Evolutionary conservation across 1,139 yeast species (phyloP), one percentile per base, ranked within the genome.

Genomic region (Yamadazyma dendronema): DNA sequence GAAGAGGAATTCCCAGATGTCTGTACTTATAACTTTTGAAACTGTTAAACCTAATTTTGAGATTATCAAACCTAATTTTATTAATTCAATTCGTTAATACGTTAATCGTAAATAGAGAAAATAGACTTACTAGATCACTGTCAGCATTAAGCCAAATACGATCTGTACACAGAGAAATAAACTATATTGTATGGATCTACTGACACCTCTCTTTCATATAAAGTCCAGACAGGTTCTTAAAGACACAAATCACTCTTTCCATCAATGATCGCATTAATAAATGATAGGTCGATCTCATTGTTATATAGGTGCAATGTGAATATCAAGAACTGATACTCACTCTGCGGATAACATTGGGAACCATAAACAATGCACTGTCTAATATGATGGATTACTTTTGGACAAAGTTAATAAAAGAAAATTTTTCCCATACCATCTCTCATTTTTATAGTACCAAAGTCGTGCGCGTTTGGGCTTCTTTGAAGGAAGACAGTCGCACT

Each of bases 181-280:
- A n/a, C n/a, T n/a, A n/a, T n/a, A n/a, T n/a, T 70, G 59, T 71
- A 37, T 62, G 75, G 56, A 66, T 58, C 75, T 55, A 52, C 76
- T 71, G 77, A 71, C 77, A 71, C 77, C 75, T 70, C 75, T 70
- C 76, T 70, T 65, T 71, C 77, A 71, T 53, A 19, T 26, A 46
- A 45, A 43, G 7, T 70, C 76, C 77, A 71, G 75, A 71, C 75
- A 70, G 64, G 77, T 70, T 71, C 76, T 71, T 67, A 61, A 57
- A 62, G 69, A 57, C 53, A 55, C 69, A 59, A 41, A 34, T 65
- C 61, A 39, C 36, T 71, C 72, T 71, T 50, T 67, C 76, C 77
- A 66, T 65, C 72, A 63, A 56, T 70, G 58, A 71, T 70, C 76
- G 72, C 75, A 64, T 53, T 23, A 48, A 40, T 49, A 49, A 52